Base-by-base conservation (phyloP, 768 basidiomycete genomes). In the Albatrellus ellisii region DNA sequence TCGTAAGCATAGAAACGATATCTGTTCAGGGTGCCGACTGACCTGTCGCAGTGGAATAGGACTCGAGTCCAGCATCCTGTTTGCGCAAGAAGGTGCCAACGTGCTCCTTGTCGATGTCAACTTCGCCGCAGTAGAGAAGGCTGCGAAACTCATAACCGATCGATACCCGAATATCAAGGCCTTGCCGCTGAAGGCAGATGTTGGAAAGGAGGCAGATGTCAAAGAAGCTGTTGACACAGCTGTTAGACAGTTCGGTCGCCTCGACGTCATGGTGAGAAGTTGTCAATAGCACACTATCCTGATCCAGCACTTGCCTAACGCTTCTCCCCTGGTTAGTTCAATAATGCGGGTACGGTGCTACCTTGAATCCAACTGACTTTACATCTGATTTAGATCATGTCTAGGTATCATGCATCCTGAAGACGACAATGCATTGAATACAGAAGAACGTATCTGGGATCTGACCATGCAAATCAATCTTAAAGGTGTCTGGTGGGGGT, bases 401-500 rank as follows among this genome's bases (percentile, higher is more conserved):
- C 28, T 48, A 78, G 92, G 94, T n/a, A 94, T 99, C 55, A 99
- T 99, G 95, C 95, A 97, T 58, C 79, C 89, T 14, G 76, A 68
- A 8, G 94, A 99, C 52, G 94, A 95, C 56, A 80, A 90, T 56
- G 95, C 94, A 10, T 67, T 97, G 55, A 94, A 89, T 59, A 99
- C 95, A 14, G 90, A 94, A 57, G 95, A 99, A 62, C 75, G 71
- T 39, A 89, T 98, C 61, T 99, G 95, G 94, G 86, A 88, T 56
- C 67, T 89, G 44, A 89, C 86, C 2, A 86, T 86, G 80, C 73
- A 80, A 48, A 78, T 97, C 67, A 98, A 98, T 60, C 75, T 94
- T 56, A 99, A 98, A 64, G 95, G 95, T 39, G 95, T 98, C 46
- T 98, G 94, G 95, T 99, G 83, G 80, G 95, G 95, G 25, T 92